phyloP scores from a whole-genome alignment of 305 asterid genomes.

The Withania somnifera region DNA sequence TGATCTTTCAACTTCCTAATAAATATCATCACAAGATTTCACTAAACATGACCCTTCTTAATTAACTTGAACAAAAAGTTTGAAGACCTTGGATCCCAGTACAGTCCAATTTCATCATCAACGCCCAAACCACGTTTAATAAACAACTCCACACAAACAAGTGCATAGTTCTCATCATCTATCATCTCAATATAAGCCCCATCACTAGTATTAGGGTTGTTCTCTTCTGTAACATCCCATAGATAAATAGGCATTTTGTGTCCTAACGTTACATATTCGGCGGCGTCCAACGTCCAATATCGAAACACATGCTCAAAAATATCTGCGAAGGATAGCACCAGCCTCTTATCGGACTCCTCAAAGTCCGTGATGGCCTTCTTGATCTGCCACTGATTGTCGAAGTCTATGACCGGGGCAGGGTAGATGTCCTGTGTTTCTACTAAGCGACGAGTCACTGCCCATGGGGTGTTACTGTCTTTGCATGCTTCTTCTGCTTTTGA shows the following conservation, averaged over 20 bases:
- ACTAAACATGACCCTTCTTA: background rate
- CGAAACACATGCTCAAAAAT: constrained; percentile 4
- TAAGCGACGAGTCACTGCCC: no score
- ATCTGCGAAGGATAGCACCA: constrained; percentile 19
- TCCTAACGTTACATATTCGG: constrained; percentile 19
- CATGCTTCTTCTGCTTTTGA: no score
- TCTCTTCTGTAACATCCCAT: constrained; percentile 36
- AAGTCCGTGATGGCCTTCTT: no score
- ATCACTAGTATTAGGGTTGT: constrained; percentile 15
- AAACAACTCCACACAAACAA: constrained; percentile 27
- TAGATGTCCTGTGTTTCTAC: no score
- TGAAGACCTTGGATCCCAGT: constrained; percentile 20
- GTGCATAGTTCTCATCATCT: constrained; percentile 13
- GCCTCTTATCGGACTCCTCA: background rate
- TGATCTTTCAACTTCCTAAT: background rate
- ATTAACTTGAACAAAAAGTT: constrained; percentile 22
- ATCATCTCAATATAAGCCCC: constrained; percentile 17
- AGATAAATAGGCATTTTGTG: constrained; percentile 14
- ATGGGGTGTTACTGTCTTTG: no score
- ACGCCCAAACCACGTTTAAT: constrained; percentile 15
- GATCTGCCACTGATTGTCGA: no score
- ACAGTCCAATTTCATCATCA: constrained; percentile 33
- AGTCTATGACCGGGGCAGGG: no score
- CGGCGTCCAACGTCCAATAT: constrained; percentile 29
- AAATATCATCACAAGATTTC: background rate